Evolutionary conservation across 192 early-diverging fungal genomes (phyloP).

Genomic region (Anaeromyces robustus): DNA sequence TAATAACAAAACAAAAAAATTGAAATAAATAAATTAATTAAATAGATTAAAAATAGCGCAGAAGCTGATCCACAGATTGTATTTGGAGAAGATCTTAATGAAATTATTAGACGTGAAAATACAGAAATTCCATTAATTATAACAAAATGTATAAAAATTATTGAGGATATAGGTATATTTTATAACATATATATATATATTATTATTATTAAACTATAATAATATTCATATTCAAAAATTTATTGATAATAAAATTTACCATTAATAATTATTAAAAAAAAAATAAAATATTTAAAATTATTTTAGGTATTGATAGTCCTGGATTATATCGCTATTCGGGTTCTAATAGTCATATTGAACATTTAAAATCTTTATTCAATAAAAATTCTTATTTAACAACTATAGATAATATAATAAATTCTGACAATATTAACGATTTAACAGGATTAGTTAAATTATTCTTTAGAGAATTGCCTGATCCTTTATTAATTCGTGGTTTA

Average conservation of each 20-base stretch:
- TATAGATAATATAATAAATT: conserved; percentile 35
- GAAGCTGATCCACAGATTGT: conserved; percentile 56
- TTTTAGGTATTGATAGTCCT: conserved; percentile 43
- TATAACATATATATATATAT: no score
- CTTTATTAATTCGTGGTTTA: conserved; percentile 51
- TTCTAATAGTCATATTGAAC: conserved; percentile 53
- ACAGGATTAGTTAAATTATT: conserved; percentile 80
- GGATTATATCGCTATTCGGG: conserved; percentile 89
- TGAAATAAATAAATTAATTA: not conserved
- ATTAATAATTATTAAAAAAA: no score
- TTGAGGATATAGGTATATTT: conserved; percentile 50
- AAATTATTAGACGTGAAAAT: conserved; percentile 53
- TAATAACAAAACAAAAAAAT: no score
- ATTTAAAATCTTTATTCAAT: conserved; percentile 56
- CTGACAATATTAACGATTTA: conserved; percentile 65
- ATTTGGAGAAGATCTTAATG: conserved; percentile 66
- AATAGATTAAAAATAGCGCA: not conserved
- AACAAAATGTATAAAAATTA: conserved; percentile 56
- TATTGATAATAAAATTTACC: no score
- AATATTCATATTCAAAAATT: no score
- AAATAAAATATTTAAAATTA: no score
- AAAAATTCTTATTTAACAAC: conserved; percentile 9
- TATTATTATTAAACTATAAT: no score
- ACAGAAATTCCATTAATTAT: conserved; percentile 62
- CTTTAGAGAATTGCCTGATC: conserved; percentile 87